Evolutionary conservation across 2,329 filamentous ascomycete genomes (phyloP), one percentile per base, ranked within the genome.

Genomic region (Fusarium luffae): DNA sequence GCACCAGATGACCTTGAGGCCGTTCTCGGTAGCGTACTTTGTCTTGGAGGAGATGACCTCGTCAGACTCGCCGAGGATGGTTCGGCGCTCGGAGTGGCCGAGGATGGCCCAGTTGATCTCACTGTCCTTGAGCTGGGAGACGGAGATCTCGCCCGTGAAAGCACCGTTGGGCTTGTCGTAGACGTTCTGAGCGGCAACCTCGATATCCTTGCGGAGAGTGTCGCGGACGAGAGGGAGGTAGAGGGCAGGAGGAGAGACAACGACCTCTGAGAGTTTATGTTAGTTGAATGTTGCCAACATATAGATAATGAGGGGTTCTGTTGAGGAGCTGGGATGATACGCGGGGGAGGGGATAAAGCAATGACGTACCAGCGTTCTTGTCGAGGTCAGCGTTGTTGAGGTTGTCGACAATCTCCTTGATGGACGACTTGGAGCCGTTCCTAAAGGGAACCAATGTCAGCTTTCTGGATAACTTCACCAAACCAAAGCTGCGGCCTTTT

Each of bases 141-240:
- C 94, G 72, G 92, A 94, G 85, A 98, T 96, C 86, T 99, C 96
- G 78, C 96, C 96, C 37, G 96, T 99, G 87, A 92, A 98, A 76
- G 96, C 96, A 76, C 96, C 96, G 82, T 96, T 94, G 81, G 94
- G 93, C 89, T 95, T 95, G 87, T 98, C 93, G 84, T 89, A 98
- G 82, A 98, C 93, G 84, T 99, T 99, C 86, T 99, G 96, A 61
- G 96, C 91, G 61, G 95, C 92, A 70, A 99, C 92, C 78, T 93
- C 92, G 79, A 99, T 86, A 72, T 90, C 89, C 75, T 88, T 79
- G 80, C 90, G 89, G 77, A 95, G 88, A 78, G 90, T 86, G 80
- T 96, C 90, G 77, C 93, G 93, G 78, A 94, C 90, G 72, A 94
- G 89, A 78, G 93, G 88, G 76, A 99, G 93, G 87, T 97, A 98